phyloP scores from a whole-genome alignment of 352 stramenopile genomes.

The Phytophthora pisi region DNA sequence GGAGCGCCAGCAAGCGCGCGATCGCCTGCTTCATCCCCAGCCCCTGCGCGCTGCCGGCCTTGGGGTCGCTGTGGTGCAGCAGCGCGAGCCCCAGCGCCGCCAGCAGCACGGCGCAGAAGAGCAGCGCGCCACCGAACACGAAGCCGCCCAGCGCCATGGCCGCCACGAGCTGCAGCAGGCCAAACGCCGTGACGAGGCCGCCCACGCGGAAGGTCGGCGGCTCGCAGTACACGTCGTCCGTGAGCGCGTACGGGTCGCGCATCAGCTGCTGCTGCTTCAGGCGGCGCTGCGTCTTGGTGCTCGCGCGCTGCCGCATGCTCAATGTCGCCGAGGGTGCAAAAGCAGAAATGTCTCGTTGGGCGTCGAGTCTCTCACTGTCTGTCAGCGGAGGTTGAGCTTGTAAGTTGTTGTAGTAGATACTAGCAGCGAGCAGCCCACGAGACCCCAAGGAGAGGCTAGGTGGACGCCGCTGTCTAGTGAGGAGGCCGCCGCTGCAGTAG shows the following conservation, averaged over 20 bases:
- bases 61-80: slow-evolving; percentile 20
- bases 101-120: slow-evolving; percentile 45
- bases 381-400: background rate
- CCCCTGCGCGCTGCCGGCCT: slow-evolving; percentile 7
- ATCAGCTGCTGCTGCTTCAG: slow-evolving; percentile 37
- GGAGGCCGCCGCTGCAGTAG: slow-evolving; percentile 19
- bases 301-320: slow-evolving; percentile 37
- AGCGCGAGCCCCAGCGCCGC: slow-evolving; percentile 27
- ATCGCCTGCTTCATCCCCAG: slow-evolving; percentile 31
- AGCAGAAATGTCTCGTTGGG: background rate
- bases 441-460: background rate
- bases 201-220: slow-evolving; percentile 42
- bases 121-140: slow-evolving; percentile 44
- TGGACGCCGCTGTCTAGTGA: slow-evolving; percentile 34
- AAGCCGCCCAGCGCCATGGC: slow-evolving; percentile 34
- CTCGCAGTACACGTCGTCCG: slow-evolving; percentile 29
- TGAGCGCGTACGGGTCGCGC: slow-evolving; percentile 34
- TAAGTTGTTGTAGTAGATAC: slow-evolving; percentile 19
- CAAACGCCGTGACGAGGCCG: slow-evolving; percentile 41
- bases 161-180: slow-evolving; percentile 39
- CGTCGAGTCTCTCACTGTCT: slow-evolving; percentile 14
- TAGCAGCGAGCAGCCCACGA: slow-evolving; percentile 20
- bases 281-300: slow-evolving; percentile 40
- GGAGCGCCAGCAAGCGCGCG: slow-evolving; percentile 32
- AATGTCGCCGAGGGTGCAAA: background rate